Evolutionary conservation across 2,329 filamentous ascomycete species (phyloP).

Genomic region (Apiospora pterosperma): DNA sequence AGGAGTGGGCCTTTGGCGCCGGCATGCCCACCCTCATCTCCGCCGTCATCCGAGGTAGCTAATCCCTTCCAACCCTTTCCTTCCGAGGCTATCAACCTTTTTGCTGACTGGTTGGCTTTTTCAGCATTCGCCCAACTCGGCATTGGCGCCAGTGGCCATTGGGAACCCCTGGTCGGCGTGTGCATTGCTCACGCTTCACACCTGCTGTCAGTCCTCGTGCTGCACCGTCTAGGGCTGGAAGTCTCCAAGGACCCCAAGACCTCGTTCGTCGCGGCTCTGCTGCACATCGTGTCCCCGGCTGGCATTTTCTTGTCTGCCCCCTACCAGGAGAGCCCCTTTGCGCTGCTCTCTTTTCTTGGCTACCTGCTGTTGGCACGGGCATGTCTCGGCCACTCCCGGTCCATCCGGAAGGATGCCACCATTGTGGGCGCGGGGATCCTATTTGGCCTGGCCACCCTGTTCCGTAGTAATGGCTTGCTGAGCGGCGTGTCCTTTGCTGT

Average conservation of each 20-base stretch:
- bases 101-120: not conserved
- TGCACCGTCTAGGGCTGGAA: conserved; percentile 63
- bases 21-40: conserved; percentile 43
- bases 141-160: conserved; percentile 15
- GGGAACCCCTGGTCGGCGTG: conserved; percentile 56
- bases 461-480: conserved; percentile 84
- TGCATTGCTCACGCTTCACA: conserved; percentile 71
- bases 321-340: conserved; percentile 77
- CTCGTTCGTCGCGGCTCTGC: conserved; percentile 64
- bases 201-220: conserved; percentile 66
- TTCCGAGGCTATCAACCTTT: not conserved
- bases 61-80: too few species aligned
- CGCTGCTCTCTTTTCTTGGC: conserved; percentile 72
- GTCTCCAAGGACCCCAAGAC: conserved; percentile 51
- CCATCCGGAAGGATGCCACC: conserved; percentile 39
- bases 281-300: conserved; percentile 84
- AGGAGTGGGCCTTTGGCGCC: conserved; percentile 78
- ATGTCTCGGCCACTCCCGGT: conserved; percentile 27
- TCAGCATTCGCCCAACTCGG: conserved; percentile 23
- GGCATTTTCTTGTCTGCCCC: conserved; percentile 87
- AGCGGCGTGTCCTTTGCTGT: conserved; percentile 74
- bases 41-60: conserved; percentile 28
- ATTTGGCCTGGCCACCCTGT: conserved; percentile 69
- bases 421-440: conserved; percentile 61
- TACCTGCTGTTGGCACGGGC: conserved; percentile 64